Percentiles rank a stretch among this genome's conserved stretches.
Conservation (phyloP, 1,139 yeast genomes). For the Scheffersomyces parashehatae region DNA sequence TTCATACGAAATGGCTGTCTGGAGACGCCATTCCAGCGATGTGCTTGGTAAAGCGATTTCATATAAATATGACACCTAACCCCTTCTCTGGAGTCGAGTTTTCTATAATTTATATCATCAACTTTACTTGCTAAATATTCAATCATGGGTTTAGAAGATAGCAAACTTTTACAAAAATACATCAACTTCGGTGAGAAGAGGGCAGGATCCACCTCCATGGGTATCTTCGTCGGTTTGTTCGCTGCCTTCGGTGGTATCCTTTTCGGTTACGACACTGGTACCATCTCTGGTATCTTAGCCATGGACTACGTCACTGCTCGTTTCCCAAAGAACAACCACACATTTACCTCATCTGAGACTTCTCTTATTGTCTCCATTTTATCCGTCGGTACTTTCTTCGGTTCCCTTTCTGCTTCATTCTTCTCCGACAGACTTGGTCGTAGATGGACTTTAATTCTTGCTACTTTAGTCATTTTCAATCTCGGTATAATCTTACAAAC, state of each 20-base stretch:
- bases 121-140: conserved; percentile 1
- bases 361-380: conserved; percentile 69
- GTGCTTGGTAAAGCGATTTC: too few species aligned
- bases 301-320: conserved; percentile 61
- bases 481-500: conserved; percentile 64
- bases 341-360: conserved; percentile 40
- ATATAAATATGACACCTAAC: too few species aligned
- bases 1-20: too few species aligned
- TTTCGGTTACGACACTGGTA: conserved; percentile 79
- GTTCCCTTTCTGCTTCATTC: conserved; percentile 59
- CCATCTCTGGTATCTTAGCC: conserved; percentile 74
- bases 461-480: conserved; percentile 54
- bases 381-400: conserved; percentile 73
- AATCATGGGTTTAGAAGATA: conserved; percentile 42
- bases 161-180: conserved; percentile 28
- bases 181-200: conserved; percentile 44
- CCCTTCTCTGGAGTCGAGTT: too few species aligned
- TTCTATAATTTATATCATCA: conserved; percentile 1
- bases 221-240: conserved; percentile 47
- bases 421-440: conserved; percentile 62
- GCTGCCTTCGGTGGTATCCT: conserved; percentile 70
- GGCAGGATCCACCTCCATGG: conserved; percentile 50
- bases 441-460: conserved; percentile 53
- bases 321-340: conserved; percentile 48
- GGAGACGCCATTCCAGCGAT: too few species aligned